A percentile compares a stretch with the other conserved stretches of the same genome.
These are phyloP conservation scores for Colletotrichum scovillei DNA, from an alignment of 2,329 filamentous ascomycete genomes.

Conservation along the genomic window DNA sequence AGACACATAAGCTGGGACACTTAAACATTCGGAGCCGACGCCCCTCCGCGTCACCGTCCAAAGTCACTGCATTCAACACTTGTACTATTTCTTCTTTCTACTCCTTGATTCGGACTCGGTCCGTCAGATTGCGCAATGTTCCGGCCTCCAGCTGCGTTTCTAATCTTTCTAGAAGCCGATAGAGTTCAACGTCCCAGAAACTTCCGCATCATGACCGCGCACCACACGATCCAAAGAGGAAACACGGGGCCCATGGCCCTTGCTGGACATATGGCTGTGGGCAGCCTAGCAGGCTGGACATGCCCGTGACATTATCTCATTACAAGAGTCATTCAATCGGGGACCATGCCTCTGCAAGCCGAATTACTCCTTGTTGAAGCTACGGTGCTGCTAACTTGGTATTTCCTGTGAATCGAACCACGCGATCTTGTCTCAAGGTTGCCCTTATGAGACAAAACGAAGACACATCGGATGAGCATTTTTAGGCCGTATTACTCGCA, in stretches of 20 bases:
- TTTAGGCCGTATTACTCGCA: not conserved
- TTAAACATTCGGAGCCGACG: not conserved
- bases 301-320: not conserved
- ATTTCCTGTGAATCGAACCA: not conserved
- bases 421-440: conserved; percentile 9
- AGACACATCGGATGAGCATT: conserved; percentile 7
- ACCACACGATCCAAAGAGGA: not conserved
- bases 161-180: not conserved
- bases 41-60: conserved; percentile 9
- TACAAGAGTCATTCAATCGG: not conserved
- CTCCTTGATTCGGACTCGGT: not conserved
- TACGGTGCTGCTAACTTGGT: not conserved
- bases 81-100: not conserved
- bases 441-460: not conserved
- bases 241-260: not conserved
- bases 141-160: not conserved
- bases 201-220: not conserved
- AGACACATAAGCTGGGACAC: not conserved
- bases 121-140: not conserved
- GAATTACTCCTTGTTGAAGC: not conserved
- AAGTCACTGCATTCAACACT: not conserved
- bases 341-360: not conserved
- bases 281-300: too few relatives aligned
- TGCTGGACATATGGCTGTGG: too few relatives aligned
- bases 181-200: not conserved